phyloP scores from a whole-genome alignment of 148 eudicot genomes.

The Arctostaphylos glauca region DNA sequence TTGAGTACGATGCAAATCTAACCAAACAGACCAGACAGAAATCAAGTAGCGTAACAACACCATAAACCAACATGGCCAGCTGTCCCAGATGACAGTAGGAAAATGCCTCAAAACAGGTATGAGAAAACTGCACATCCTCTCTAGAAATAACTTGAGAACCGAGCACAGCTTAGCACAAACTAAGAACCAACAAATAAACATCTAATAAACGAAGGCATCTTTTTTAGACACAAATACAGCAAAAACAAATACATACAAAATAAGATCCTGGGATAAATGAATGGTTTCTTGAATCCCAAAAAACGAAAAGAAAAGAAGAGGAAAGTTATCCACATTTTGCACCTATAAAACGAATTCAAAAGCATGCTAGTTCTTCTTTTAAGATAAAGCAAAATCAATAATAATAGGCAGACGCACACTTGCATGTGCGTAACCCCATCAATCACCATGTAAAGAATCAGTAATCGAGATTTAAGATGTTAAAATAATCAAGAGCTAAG shows the following conservation, averaged over 20 bases:
- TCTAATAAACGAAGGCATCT: background rate
- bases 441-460: background rate
- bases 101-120: background rate
- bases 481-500: background rate
- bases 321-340: background rate
- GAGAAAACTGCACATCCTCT: background rate
- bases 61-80: background rate
- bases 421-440: background rate
- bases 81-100: background rate
- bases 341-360: background rate
- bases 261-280: background rate
- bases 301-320: background rate
- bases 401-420: too few species aligned
- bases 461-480: background rate
- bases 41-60: background rate
- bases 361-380: background rate
- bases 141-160: background rate
- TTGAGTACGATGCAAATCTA: background rate
- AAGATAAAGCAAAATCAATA: background rate
- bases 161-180: background rate
- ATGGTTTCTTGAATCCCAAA: background rate
- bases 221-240: background rate
- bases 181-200: background rate
- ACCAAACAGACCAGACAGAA: background rate
- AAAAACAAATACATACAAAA: background rate